Conservation (phyloP, 164 flowering plant species). For the Vitis rupestris region DNA sequence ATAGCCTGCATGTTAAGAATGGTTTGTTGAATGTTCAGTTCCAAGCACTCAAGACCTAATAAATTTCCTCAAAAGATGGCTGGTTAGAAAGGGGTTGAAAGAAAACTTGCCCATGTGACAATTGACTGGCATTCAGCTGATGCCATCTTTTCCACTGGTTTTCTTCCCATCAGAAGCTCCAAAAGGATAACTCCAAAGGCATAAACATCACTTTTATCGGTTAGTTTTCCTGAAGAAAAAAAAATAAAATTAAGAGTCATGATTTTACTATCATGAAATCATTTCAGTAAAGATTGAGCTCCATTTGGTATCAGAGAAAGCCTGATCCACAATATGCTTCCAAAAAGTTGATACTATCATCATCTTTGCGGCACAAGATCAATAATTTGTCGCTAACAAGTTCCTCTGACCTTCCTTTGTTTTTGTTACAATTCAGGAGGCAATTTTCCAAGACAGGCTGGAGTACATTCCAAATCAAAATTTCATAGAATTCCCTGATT, state of each 20-base stretch:
- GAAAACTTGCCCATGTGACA: conserved; percentile 72
- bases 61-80: background rate
- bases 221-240: conserved; percentile 66
- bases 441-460: background rate
- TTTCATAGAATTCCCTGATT: background rate
- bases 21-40: background rate
- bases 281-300: background rate
- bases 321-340: background rate
- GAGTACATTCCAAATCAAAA: background rate
- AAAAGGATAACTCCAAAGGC: conserved; percentile 89
- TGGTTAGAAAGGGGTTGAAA: background rate
- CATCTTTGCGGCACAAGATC: background rate
- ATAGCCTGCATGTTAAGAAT: conserved; percentile 59
- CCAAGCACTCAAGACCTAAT: background rate
- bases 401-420: background rate
- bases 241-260: background rate
- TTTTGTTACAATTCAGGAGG: no score
- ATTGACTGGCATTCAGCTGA: conserved; percentile 73
- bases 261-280: background rate
- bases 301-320: no score
- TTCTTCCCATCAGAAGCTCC: conserved; percentile 85
- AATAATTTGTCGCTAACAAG: background rate
- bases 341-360: background rate
- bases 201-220: conserved; percentile 95
- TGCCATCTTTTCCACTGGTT: conserved; percentile 68